phyloP scores from a whole-genome alignment of 148 eudicot species.

The Rhododendron kiyosumense region DNA sequence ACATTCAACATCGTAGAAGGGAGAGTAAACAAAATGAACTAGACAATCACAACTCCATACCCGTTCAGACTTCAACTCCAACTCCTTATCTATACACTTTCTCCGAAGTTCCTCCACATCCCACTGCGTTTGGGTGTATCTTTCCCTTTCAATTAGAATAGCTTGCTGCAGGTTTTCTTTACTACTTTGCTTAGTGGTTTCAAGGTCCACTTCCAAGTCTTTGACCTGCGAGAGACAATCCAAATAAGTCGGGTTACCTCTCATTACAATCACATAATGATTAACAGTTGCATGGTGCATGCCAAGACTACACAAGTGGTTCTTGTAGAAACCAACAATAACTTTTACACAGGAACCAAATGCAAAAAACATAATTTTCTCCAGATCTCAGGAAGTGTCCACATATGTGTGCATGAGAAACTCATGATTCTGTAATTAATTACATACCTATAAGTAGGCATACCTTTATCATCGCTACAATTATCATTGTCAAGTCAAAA shows the following conservation, averaged over 20 bases:
- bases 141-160: conserved; percentile 67
- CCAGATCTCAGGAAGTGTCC: background rate
- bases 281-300: background rate
- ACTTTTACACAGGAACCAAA: background rate
- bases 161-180: conserved; percentile 90
- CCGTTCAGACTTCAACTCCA: conserved; percentile 62
- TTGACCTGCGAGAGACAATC: conserved; percentile 51
- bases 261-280: background rate
- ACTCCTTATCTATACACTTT: conserved; percentile 70
- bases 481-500: background rate
- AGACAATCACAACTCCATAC: conserved; percentile 21
- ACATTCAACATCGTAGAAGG: background rate
- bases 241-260: background rate
- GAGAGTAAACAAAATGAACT: conserved; percentile 1
- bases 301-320: background rate
- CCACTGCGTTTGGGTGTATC: conserved; percentile 90
- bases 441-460: background rate
- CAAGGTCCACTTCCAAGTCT: conserved; percentile 88
- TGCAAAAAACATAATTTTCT: background rate
- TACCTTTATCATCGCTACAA: background rate
- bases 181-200: conserved; percentile 64
- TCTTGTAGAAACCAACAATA: background rate
- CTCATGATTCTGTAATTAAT: background rate
- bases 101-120: conserved; percentile 87
- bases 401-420: background rate